A percentile compares a stretch with the other conserved stretches of the same genome.
Evolutionary conservation across 768 basidiomycete genomes (phyloP).

Genomic region (Agaricus sinodeliciosus): DNA sequence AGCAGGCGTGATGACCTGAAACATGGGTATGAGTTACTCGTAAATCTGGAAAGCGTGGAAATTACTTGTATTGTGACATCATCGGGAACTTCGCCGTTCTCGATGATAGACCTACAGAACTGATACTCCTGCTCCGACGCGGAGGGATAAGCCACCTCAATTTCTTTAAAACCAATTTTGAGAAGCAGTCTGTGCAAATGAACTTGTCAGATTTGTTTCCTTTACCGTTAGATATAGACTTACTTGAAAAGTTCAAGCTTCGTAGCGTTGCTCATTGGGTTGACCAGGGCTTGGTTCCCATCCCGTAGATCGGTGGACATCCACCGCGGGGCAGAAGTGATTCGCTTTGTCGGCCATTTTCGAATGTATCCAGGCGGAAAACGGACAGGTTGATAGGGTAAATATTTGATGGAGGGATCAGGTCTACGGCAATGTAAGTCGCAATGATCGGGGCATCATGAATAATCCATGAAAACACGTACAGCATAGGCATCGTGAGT

Average conservation of each 20-base stretch:
- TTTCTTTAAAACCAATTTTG: slow-evolving; percentile 91
- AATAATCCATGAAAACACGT: slow-evolving; percentile 22
- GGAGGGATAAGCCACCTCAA: slow-evolving; percentile 94
- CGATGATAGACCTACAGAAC: slow-evolving; percentile 85
- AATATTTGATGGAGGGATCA: slow-evolving; percentile 84
- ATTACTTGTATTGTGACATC: slow-evolving; percentile 95
- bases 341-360: slow-evolving; percentile 87
- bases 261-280: slow-evolving; percentile 85
- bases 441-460: background rate
- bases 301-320: slow-evolving; percentile 96
- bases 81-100: slow-evolving; percentile 77
- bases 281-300: slow-evolving; percentile 94
- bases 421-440: slow-evolving; percentile 34
- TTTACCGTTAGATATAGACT: slow-evolving; percentile 46
- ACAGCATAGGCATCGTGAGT: slow-evolving; percentile 62
- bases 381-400: slow-evolving; percentile 74
- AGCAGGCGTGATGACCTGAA: slow-evolving; percentile 92
- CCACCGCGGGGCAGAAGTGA: slow-evolving; percentile 84
- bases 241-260: slow-evolving; percentile 47
- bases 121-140: slow-evolving; percentile 93
- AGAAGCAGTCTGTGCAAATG: slow-evolving; percentile 58
- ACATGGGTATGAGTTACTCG: slow-evolving; percentile 14
- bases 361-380: slow-evolving; percentile 34
- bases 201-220: slow-evolving; percentile 51
- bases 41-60: slow-evolving; percentile 11